Evolutionary conservation across 2,329 filamentous ascomycete genomes (phyloP).

Genomic region (Elsinoe necatrix): DNA sequence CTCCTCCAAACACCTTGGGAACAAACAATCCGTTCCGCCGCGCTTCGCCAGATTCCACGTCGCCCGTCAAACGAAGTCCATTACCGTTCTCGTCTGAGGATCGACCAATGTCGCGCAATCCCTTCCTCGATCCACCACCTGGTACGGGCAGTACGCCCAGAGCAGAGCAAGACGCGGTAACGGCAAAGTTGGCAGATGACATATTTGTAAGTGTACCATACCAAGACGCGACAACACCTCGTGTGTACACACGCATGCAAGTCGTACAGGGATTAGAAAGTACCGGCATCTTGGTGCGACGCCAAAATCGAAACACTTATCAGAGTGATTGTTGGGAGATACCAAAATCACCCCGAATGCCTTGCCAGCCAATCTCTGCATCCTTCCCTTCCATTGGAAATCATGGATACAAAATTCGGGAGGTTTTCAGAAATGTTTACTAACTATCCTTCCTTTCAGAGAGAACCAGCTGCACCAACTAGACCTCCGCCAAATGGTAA

Average conservation of each 20-base stretch:
- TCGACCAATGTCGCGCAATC: slow-evolving; percentile 59
- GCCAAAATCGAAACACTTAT: not conserved
- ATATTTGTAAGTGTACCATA: slow-evolving; percentile 59
- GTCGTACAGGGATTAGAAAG: slow-evolving; percentile 10
- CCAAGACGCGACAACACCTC: not conserved
- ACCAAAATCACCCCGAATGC: not conserved
- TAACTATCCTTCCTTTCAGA: slow-evolving; percentile 45
- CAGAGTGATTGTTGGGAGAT: not conserved
- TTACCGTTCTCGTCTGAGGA: slow-evolving; percentile 50
- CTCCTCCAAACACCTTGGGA: slow-evolving; percentile 43
- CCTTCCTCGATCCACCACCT: slow-evolving; percentile 51
- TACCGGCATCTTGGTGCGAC: slow-evolving; percentile 10
- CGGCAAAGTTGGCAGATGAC: slow-evolving; percentile 53
- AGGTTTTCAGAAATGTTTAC: slow-evolving; percentile 34
- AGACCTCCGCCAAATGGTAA: slow-evolving; percentile 37
- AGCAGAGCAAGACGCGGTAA: slow-evolving; percentile 37
- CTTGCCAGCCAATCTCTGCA: not conserved
- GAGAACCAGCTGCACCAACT: slow-evolving; percentile 60
- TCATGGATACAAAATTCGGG: slow-evolving; percentile 34
- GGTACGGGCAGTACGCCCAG: slow-evolving; percentile 17
- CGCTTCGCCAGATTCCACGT: slow-evolving; percentile 46
- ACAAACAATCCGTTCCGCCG: slow-evolving; percentile 75
- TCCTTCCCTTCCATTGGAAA: not conserved
- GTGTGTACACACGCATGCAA: slow-evolving; percentile 3
- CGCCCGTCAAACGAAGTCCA: slow-evolving; percentile 27